Conservation (phyloP, 768 basidiomycete species). For the Kwoniella shandongensis region DNA sequence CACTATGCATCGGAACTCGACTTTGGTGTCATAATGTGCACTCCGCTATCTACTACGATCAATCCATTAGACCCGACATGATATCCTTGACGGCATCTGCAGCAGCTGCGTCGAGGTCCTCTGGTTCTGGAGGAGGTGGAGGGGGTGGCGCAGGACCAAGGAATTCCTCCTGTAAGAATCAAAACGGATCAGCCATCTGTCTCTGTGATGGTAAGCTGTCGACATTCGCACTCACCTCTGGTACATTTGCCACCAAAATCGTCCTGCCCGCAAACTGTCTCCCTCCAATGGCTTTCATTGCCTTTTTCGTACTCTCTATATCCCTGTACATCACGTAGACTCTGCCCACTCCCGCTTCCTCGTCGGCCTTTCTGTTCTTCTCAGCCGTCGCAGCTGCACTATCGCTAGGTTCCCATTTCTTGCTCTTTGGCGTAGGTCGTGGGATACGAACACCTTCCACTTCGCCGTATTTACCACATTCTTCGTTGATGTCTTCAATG, state of each 20-base stretch:
- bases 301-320: constrained; percentile 64
- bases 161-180: constrained; percentile 48
- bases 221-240: constrained; percentile 43
- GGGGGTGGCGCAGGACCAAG: constrained; percentile 47
- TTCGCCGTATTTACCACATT: constrained; percentile 49
- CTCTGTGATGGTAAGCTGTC: neutral
- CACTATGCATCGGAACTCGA: no score
- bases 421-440: constrained; percentile 61
- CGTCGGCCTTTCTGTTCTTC: constrained; percentile 54
- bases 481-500: constrained; percentile 79
- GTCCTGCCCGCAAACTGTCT: constrained; percentile 56
- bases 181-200: neutral
- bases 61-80: constrained; percentile 31
- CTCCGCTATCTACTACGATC: no score
- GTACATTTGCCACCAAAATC: constrained; percentile 49
- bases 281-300: constrained; percentile 84
- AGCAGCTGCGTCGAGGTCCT: constrained; percentile 49
- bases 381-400: constrained; percentile 69
- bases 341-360: constrained; percentile 87
- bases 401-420: constrained; percentile 62
- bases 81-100: constrained; percentile 50
- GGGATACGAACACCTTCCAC: constrained; percentile 48
- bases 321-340: constrained; percentile 88
- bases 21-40: no score
- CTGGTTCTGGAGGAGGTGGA: constrained; percentile 45